Base-by-base conservation (phyloP, 1,284 basidiomycete species). In the Macrocybe sp. region DNA sequence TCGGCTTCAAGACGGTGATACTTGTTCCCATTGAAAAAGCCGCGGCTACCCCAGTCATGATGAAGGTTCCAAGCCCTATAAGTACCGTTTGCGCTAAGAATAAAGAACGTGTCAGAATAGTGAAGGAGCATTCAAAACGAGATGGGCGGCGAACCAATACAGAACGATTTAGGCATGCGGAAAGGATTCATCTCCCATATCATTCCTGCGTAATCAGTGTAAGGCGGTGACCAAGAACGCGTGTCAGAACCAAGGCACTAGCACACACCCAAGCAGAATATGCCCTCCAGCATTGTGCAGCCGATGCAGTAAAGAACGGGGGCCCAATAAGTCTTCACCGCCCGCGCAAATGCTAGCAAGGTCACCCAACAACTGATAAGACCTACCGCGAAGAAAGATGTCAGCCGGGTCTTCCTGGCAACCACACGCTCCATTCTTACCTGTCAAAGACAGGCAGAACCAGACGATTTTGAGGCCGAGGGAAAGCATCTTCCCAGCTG, bases 121-220 rank as follows among this genome's bases (percentile, higher is more conserved):
- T 2, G 46, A 37, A n/a, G 32, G 8, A n/a, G 37, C 12, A 22
- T 22, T 12, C 9, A 37, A 33, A 10, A 47, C 22, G 35, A 39
- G 8, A 37, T 22, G 22, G 22, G 9, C 32, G 31, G 54, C 72
- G 51, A 55, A 81, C 81, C 69, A 40, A 75, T 61, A 55, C 83
- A 85, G 53, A 85, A 85, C 10, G 59, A 56, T 41, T 56, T 61
- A 6, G 81, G 78, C 79, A 85, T 85, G 29, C 54, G 58, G 41
- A 65, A 66, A 1, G 83, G 78, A 52, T 81, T 64, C 81, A 85
- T 83, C 44, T 63, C 63, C 72, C 80, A 84, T 14, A 80, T 69
- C 60, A 85, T 72, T 7, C 83, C 83, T 85, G 37, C 6, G 12
- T 31, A 38, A 41, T 29, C 37, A 40, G 39, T 39, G 38, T 12